A percentile compares a stretch with the other conserved stretches of the same genome.
Conservation (phyloP, 148 eudicot species). For the Chenopodium suecicum region DNA sequence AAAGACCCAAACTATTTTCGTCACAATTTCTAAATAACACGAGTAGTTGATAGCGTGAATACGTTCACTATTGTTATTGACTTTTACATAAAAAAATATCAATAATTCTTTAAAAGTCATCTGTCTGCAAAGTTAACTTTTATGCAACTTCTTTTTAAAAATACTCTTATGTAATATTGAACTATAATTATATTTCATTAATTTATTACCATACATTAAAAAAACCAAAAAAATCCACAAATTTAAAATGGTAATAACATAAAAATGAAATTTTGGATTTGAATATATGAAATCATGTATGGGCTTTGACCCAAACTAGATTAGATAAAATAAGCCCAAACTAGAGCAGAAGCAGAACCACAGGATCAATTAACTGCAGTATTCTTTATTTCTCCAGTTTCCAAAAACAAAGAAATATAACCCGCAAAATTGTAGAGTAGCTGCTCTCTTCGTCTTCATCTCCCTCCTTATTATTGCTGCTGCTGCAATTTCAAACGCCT, state of each 20-base stretch:
- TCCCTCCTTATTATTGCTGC: neutral
- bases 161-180: too few species aligned
- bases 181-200: too few species aligned
- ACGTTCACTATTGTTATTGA: too few species aligned
- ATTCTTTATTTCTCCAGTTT: neutral
- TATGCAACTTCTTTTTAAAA: too few species aligned
- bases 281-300: neutral
- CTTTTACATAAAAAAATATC: too few species aligned
- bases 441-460: neutral
- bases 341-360: conserved; percentile 3
- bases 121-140: too few species aligned
- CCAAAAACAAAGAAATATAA: neutral
- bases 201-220: too few species aligned
- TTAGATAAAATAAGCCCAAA: neutral
- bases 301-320: neutral
- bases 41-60: too few species aligned
- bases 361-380: neutral
- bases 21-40: too few species aligned
- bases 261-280: neutral
- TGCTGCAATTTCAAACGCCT: neutral
- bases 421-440: neutral
- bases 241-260: neutral
- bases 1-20: too few species aligned
- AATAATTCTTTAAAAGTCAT: too few species aligned
- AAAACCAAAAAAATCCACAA: too few species aligned